These are phyloP conservation scores for Calonectria pseudoreteaudii DNA, from an alignment of 2,329 filamentous ascomycete genomes.

Conservation along the genomic window DNA sequence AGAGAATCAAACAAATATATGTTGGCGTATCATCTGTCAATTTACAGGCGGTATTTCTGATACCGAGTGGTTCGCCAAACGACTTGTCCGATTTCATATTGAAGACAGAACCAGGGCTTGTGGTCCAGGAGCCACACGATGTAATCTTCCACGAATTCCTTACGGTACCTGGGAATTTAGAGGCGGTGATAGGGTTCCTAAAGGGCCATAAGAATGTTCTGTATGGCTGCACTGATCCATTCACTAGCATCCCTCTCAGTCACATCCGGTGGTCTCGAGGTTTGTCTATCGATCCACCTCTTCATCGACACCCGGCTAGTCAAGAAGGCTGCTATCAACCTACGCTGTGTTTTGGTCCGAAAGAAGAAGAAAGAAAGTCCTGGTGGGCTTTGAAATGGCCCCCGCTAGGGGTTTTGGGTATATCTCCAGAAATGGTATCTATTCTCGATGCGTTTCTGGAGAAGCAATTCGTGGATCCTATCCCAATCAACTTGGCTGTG, in stretches of 20 bases:
- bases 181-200: not conserved
- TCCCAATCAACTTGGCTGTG: constrained; percentile 8
- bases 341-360: no score
- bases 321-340: no score
- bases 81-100: not conserved
- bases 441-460: not conserved
- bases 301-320: not conserved
- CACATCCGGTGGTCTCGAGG: not conserved
- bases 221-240: not conserved
- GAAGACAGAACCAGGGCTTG: not conserved
- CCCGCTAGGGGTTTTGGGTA: not conserved
- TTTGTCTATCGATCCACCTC: not conserved
- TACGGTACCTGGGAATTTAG: not conserved
- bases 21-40: not conserved
- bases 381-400: not conserved
- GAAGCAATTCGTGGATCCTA: not conserved
- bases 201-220: no score
- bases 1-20: not conserved
- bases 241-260: not conserved
- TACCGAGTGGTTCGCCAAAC: no score
- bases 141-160: not conserved
- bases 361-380: not conserved
- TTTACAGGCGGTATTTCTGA: not conserved
- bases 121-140: no score
- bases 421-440: not conserved